Percentiles rank a stretch among this genome's conserved stretches.
These are phyloP conservation scores for Circinella minor DNA, from an alignment of 371 early-diverging fungal genomes.

Conservation along the genomic window DNA sequence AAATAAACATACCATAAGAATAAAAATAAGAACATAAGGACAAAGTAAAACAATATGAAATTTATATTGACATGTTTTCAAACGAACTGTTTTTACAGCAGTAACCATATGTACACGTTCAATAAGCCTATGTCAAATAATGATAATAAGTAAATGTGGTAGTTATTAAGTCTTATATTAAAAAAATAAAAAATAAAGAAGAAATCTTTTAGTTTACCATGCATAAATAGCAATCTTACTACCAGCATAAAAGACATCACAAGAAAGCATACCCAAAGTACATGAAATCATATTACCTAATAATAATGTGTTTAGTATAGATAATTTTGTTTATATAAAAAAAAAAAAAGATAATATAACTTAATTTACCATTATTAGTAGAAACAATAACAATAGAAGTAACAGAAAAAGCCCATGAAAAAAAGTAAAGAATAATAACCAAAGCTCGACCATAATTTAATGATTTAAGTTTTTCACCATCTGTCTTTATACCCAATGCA, in stretches of 20 bases:
- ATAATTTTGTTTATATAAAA: not conserved
- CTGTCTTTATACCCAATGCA: conserved; percentile 46
- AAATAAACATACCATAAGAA: conserved; percentile 41
- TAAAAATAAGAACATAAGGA: conserved; percentile 51
- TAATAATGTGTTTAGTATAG: not conserved
- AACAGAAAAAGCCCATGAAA: conserved; percentile 50
- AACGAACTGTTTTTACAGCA: conserved; percentile 45
- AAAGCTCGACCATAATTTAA: conserved; percentile 47
- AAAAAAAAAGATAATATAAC: not conserved
- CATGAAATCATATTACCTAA: conserved; percentile 48
- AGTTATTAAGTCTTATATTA: no score
- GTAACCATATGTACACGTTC: conserved; percentile 53
- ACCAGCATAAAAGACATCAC: conserved; percentile 53
- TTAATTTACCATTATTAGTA: conserved; percentile 45
- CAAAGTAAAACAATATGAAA: conserved; percentile 48
- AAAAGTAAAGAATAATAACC: conserved; percentile 41
- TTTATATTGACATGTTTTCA: conserved; percentile 48
- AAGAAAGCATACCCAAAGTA: conserved; percentile 48
- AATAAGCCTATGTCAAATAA: conserved; percentile 37
- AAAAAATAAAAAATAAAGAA: no score
- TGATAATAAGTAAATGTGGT: not conserved
- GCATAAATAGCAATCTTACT: conserved; percentile 53
- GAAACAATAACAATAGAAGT: conserved; percentile 44
- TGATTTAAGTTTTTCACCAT: conserved; percentile 36
- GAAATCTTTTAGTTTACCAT: conserved; percentile 36